These are phyloP conservation scores for Tuber microsphaerosporum DNA, from an alignment of 495 filamentous ascomycete species.

Conservation along the genomic window DNA sequence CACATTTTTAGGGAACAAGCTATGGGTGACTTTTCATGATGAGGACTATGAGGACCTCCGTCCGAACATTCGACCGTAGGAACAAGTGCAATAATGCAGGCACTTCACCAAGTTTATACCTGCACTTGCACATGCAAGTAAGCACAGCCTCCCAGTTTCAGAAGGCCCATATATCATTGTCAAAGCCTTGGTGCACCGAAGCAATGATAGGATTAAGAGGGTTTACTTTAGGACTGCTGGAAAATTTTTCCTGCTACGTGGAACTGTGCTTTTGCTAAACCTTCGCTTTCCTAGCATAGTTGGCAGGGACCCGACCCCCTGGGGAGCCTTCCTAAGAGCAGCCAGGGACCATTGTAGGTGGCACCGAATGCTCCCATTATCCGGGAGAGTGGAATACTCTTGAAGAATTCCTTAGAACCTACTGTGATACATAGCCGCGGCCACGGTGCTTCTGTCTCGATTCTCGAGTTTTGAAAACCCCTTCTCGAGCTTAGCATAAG, in stretches of 20 bases:
- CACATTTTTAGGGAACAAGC: not conserved
- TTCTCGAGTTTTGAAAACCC: too few species aligned
- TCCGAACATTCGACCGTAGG: not conserved
- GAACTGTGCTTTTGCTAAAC: not conserved
- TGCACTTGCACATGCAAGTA: not conserved
- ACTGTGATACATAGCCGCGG: not conserved
- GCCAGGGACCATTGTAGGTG: not conserved
- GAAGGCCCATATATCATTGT: not conserved
- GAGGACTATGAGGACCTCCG: not conserved
- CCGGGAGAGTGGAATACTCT: not conserved
- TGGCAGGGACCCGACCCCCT: not conserved
- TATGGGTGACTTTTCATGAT: constrained; percentile 1
- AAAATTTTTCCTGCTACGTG: not conserved
- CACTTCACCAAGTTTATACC: not conserved
- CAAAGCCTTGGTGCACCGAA: not conserved
- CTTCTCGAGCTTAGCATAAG: not conserved
- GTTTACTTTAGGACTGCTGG: not conserved
- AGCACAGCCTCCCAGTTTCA: not conserved
- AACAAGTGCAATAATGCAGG: not conserved
- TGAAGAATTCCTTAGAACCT: not conserved
- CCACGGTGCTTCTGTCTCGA: not conserved
- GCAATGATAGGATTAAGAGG: not conserved
- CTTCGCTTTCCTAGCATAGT: not conserved
- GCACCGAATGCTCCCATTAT: not conserved
- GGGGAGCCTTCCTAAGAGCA: not conserved